Percentiles rank a stretch among this genome's conserved stretches.
Evolutionary conservation across 805 yeast genomes (phyloP).

Genomic region (Starmerella sp.): DNA sequence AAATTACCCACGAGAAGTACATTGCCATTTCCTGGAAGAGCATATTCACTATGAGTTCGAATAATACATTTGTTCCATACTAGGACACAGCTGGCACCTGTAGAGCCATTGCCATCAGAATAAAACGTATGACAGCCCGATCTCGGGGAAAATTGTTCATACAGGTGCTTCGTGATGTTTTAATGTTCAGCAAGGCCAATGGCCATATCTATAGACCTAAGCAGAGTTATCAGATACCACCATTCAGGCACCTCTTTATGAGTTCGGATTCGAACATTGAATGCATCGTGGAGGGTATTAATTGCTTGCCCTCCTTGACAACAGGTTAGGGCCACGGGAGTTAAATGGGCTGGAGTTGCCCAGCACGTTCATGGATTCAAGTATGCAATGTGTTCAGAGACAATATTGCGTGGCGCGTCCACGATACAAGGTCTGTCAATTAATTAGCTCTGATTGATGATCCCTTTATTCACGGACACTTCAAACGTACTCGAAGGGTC

Average conservation of each 20-base stretch:
- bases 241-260: slow-evolving; percentile 64
- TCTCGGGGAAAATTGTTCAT: slow-evolving; percentile 48
- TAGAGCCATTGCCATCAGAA: slow-evolving; percentile 46
- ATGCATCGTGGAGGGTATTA: slow-evolving; percentile 19
- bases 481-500: too few species aligned
- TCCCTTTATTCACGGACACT: too few species aligned
- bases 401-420: too few species aligned
- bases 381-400: too few species aligned
- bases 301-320: slow-evolving; percentile 36
- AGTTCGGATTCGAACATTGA: slow-evolving; percentile 36
- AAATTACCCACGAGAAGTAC: slow-evolving; percentile 44
- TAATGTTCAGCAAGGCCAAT: slow-evolving; percentile 34
- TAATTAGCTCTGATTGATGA: too few species aligned
- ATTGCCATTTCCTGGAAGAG: slow-evolving; percentile 44
- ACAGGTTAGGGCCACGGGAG: too few species aligned
- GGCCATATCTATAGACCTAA: slow-evolving; percentile 36
- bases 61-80: slow-evolving; percentile 46
- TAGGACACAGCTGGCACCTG: slow-evolving; percentile 41
- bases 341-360: too few species aligned
- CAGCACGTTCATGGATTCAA: too few species aligned
- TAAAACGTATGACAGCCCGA: slow-evolving; percentile 41
- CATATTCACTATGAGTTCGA: slow-evolving; percentile 49
- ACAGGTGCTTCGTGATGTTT: slow-evolving; percentile 38
- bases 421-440: too few species aligned
- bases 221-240: slow-evolving; percentile 44